Evolutionary conservation across 257 asterid species (phyloP), one percentile per base, ranked within the genome.

Genomic region (Paraleonurus japonicus): DNA sequence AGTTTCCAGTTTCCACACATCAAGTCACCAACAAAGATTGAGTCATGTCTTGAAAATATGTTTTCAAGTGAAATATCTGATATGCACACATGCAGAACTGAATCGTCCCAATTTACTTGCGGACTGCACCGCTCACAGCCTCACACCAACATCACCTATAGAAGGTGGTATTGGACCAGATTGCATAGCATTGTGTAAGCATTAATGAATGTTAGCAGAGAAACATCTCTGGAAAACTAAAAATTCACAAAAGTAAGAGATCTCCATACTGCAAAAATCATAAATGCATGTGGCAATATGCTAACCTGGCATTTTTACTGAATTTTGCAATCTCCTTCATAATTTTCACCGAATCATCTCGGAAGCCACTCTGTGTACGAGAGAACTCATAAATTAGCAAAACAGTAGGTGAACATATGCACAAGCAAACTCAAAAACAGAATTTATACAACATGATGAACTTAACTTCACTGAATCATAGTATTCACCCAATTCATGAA

Each of bases 241-340:
- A 41, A 45, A 33, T 4, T 35, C 54, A 24, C 23, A 61, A 39
- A 72, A 63, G 24, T 22, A 72, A 66, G 30, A 43, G 7, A 23
- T 39, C 33, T 32, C 1, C 47, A 15, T 28, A 33, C 75, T n/a
- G 32, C 20, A 67, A 33, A 71, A 57, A 80, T 20, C 43, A 60
- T 50, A 20, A 53, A 19, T 16, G 39, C 11, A 33, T 33, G 47
- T 11, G 22, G 28, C 55, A 58, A 33, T 53, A 17, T 51, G 79
- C 86, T 72, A 71, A 93, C 97, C 98, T 93, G 98, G 82, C 98
- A 90, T 76, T 73, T 55, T 74, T 66, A 66, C 77, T 87, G 79
- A 30, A 70, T 75, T 76, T 84, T 22, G 79, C 80, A 37, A 93
- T 89, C 19, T 73, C 39, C 85, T 64, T 93, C 98, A 87, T 90